A percentile compares a stretch with the other conserved stretches of the same genome.
Conservation (phyloP, 2,329 filamentous ascomycete species). For the Fusarium piperis region DNA sequence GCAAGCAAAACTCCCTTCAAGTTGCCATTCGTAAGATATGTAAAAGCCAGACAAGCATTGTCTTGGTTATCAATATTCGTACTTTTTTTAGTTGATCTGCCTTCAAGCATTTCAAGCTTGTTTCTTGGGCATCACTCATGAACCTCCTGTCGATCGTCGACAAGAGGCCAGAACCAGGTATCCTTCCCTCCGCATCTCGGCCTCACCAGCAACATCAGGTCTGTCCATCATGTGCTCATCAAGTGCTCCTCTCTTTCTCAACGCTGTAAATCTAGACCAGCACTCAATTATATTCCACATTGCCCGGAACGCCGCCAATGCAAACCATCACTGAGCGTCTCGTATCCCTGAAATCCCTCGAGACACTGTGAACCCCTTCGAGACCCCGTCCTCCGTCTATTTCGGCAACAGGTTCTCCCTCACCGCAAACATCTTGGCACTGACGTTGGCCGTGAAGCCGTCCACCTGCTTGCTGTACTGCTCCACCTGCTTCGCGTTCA, state of each 20-base stretch:
- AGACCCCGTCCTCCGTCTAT: constrained; percentile 41
- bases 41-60: neutral
- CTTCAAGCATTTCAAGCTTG: constrained; percentile 5
- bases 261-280: constrained; percentile 49
- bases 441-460: constrained; percentile 91
- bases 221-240: constrained; percentile 38
- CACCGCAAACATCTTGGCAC: constrained; percentile 97
- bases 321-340: constrained; percentile 50
- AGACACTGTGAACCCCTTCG: constrained; percentile 38
- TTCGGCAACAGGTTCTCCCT: constrained; percentile 74
- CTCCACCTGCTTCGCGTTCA: constrained; percentile 96
- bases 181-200: constrained; percentile 26
- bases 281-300: constrained; percentile 51
- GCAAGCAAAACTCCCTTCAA: neutral
- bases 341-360: constrained; percentile 40
- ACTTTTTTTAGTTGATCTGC: constrained; percentile 19
- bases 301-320: constrained; percentile 55
- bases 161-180: constrained; percentile 7
- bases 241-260: constrained; percentile 45
- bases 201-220: constrained; percentile 28
- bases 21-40: neutral
- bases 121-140: constrained; percentile 22
- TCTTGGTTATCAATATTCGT: neutral
- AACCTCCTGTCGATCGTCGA: constrained; percentile 14
- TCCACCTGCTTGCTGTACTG: constrained; percentile 98